phyloP scores from a whole-genome alignment of 108 stramenopile species.

The Skeletonema potamos region DNA sequence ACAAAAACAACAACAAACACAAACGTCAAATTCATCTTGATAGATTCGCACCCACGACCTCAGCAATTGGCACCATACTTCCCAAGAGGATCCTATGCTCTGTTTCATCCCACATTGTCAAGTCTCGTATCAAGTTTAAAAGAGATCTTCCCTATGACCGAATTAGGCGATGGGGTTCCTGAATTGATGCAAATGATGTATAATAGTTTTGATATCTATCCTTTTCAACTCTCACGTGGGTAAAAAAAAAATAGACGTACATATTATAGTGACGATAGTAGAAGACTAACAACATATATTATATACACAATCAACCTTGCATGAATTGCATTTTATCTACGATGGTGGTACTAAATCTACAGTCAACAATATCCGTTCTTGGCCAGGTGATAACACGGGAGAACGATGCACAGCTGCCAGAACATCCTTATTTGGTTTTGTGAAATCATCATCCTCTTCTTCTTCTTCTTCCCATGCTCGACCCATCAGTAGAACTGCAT shows the following conservation, averaged over 20 bases:
- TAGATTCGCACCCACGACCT: conserved; percentile 86
- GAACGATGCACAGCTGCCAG: conserved; percentile 58
- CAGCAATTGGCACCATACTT: conserved; percentile 39
- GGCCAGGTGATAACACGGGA: conserved; percentile 31
- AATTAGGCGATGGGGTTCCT: conserved; percentile 71
- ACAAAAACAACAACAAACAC: not conserved
- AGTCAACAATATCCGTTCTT: conserved; percentile 56
- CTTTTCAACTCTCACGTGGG: conserved; percentile 7
- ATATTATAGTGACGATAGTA: too few relatives aligned
- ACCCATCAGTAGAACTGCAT: conserved; percentile 54
- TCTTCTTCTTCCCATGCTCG: conserved; percentile 40
- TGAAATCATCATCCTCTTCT: not conserved
- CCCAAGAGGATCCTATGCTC: conserved; percentile 59
- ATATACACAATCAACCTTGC: too few relatives aligned
- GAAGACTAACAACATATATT: too few relatives aligned
- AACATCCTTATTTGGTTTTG: not conserved
- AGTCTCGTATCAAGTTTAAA: conserved; percentile 48
- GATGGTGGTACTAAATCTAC: conserved; percentile 40
- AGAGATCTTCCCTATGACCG: conserved; percentile 64
- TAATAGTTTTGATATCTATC: conserved; percentile 84
- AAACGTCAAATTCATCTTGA: conserved; percentile 39
- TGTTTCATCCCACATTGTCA: conserved; percentile 49
- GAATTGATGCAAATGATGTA: conserved; percentile 87
- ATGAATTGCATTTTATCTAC: not conserved
- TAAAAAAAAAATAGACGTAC: too few relatives aligned